A percentile compares a stretch with the other conserved stretches of the same genome.
Evolutionary conservation across 192 early-diverging fungal genomes (phyloP).

Genomic region (Backusella macrospora): DNA sequence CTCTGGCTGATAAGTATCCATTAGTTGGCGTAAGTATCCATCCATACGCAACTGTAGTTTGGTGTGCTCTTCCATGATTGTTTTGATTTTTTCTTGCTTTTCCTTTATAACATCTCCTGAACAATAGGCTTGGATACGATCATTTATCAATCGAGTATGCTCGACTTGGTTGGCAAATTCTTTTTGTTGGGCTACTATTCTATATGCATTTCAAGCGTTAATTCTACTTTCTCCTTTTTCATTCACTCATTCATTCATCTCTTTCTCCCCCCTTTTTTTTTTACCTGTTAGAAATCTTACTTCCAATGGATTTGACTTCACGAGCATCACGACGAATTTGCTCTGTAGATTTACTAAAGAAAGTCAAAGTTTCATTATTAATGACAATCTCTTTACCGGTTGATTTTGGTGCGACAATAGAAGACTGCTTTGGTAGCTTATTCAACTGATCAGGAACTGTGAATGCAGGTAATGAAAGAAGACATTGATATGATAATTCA

Average conservation of each 20-base stretch:
- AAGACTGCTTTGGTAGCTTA: conserved; percentile 40
- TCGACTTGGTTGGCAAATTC: conserved; percentile 52
- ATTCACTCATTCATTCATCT: too few relatives aligned
- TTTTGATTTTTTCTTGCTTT: conserved; percentile 46
- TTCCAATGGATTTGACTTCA: conserved; percentile 39
- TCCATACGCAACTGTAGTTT: conserved; percentile 58
- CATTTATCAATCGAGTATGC: conserved; percentile 42
- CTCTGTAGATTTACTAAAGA: conserved; percentile 42
- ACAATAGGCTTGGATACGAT: conserved; percentile 43
- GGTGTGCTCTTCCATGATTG: conserved; percentile 38
- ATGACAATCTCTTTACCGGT: conserved; percentile 46
- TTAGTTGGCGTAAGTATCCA: conserved; percentile 61
- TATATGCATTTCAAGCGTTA: conserved; percentile 8
- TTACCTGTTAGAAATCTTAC: conserved; percentile 25
- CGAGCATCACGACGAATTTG: conserved; percentile 40
- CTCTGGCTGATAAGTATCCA: conserved; percentile 62
- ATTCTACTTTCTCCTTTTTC: too few relatives aligned
- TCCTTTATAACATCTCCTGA: conserved; percentile 49
- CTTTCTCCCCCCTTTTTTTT: neutral
- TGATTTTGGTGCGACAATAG: conserved; percentile 48
- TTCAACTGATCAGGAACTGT: conserved; percentile 37
- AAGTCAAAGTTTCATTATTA: conserved; percentile 48
- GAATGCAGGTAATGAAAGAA: conserved; percentile 44
- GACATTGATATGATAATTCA: conserved; percentile 23
- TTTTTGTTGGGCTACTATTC: conserved; percentile 40